Conservation (phyloP, 2,329 filamentous ascomycete species). For the Plectosphaerella sp. region DNA sequence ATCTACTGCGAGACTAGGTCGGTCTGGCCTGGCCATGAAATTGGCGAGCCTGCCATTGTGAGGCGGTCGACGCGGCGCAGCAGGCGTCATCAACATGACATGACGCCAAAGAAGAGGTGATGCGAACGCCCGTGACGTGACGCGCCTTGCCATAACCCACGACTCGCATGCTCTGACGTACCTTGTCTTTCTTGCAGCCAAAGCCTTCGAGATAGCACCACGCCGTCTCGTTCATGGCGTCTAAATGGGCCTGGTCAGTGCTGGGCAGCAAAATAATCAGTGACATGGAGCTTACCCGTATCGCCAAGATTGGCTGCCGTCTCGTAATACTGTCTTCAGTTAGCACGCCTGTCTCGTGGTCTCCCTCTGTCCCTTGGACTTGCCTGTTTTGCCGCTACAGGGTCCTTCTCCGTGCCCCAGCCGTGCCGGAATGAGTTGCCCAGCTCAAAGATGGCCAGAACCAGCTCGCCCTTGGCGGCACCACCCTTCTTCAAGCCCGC, state of each 20-base stretch:
- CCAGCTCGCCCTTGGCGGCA: slow-evolving; percentile 90
- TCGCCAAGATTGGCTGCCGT: slow-evolving; percentile 95
- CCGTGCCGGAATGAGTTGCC: slow-evolving; percentile 90
- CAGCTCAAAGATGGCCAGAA: slow-evolving; percentile 93
- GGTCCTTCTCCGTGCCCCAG: slow-evolving; percentile 86
- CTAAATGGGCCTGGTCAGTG: slow-evolving; percentile 35
- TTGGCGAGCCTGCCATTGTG: not conserved
- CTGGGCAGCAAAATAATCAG: not conserved
- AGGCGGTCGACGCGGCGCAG: not conserved
- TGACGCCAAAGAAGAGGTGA: not conserved
- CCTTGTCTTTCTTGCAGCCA: slow-evolving; percentile 97
- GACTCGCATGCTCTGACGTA: slow-evolving; percentile 45
- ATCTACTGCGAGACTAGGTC: too few species aligned
- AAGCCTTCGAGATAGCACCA: slow-evolving; percentile 98
- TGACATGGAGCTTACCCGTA: slow-evolving; percentile 50
- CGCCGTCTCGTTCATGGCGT: slow-evolving; percentile 95
- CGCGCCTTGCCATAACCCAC: not conserved
- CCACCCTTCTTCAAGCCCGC: slow-evolving; percentile 91
- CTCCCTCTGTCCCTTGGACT: slow-evolving; percentile 14
- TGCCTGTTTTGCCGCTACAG: slow-evolving; percentile 74
- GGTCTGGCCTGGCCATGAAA: not conserved
- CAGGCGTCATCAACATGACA: not conserved
- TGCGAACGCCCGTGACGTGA: not conserved
- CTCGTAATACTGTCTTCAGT: slow-evolving; percentile 74
- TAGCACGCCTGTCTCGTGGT: slow-evolving; percentile 20